Evolutionary conservation across 83 land plant species (phyloP), one percentile per base, ranked within the genome.

Genomic region (Isoetes engelmannii): DNA sequence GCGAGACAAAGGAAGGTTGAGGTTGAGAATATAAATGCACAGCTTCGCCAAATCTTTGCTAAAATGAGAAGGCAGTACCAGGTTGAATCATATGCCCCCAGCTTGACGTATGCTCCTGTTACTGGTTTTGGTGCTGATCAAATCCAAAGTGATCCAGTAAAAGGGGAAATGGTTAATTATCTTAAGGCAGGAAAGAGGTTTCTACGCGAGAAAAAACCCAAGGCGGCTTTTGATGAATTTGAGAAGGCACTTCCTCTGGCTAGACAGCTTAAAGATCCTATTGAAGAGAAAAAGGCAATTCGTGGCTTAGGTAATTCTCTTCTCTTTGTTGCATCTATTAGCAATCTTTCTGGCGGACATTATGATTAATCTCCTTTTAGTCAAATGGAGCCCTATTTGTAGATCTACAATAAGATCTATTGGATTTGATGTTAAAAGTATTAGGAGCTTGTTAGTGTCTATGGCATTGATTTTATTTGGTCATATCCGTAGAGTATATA

Each of bases 81-180:
- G 59, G 92, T 91, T 49, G 99, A 95, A 71, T 86, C 99, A 12
- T 95, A 95, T 70, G 99, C 99, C 5, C 99, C 99, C 13, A 77
- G 63, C 67, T 72, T 95, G 75, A 92, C 87, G 70, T 95, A 95
- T 81, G 99, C 99, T 43, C 99, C 99, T 54, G 84, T 81, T 66
- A 84, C 86, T 68, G 67, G 85, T 21, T 73, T 76, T 74, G 66
- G 68, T 81, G 6, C 70, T 18, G 57, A 69, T 21, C 43, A 65
- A 46, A 54, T 49, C 17, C 15, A 19, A 45, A 48, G 53, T 17
- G 88, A 87, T 73, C 78, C 87, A 47, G 74, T 61, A 64, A 90
- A 86, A 54, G 77, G 84, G 42, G 79, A 79, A 8, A 70, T 90
- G 64, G 84, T 85, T 66, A 60, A 80, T 58, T 72, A 65, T 7